Evolutionary conservation across 148 eudicot species (phyloP).

Genomic region (Chenopodium suecicum): DNA sequence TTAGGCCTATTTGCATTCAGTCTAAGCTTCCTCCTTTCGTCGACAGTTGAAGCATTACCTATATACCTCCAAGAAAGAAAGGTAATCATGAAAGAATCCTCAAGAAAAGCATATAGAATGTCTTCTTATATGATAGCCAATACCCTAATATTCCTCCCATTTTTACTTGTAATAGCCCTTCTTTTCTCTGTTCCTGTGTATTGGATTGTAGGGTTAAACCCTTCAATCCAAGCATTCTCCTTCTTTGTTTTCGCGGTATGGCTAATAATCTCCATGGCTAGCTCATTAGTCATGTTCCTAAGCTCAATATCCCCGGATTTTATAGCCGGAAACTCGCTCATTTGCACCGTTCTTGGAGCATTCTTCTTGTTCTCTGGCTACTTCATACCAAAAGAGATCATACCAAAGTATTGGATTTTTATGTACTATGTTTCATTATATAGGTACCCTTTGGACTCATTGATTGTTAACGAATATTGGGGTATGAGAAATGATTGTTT

Average conservation of each 20-base stretch:
- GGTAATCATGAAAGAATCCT: slow-evolving; percentile 91
- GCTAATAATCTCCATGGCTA: slow-evolving; percentile 91
- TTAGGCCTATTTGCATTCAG: slow-evolving; percentile 89
- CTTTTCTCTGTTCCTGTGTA: slow-evolving; percentile 74
- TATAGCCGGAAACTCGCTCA: slow-evolving; percentile 89
- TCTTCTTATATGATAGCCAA: slow-evolving; percentile 90
- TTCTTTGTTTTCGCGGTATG: slow-evolving; percentile 69
- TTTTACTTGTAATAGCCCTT: slow-evolving; percentile 62
- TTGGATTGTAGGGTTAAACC: slow-evolving; percentile 89
- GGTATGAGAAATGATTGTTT: slow-evolving; percentile 63
- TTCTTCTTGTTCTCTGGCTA: slow-evolving; percentile 91
- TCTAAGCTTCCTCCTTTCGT: slow-evolving; percentile 87
- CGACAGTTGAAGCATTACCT: slow-evolving; percentile 94
- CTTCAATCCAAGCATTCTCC: slow-evolving; percentile 57
- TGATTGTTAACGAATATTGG: slow-evolving; percentile 89
- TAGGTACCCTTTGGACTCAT: slow-evolving; percentile 77
- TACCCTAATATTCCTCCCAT: slow-evolving; percentile 81
- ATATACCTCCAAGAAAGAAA: slow-evolving; percentile 90
- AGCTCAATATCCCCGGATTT: slow-evolving; percentile 81
- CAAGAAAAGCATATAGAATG: slow-evolving; percentile 66
- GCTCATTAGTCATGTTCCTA: slow-evolving; percentile 85
- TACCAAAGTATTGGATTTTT: slow-evolving; percentile 90
- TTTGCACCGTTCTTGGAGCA: slow-evolving; percentile 80
- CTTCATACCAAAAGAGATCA: slow-evolving; percentile 78
- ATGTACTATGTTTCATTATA: slow-evolving; percentile 92